A percentile compares a stretch with the other conserved stretches of the same genome.
These are phyloP conservation scores for Pichia cephalocereana DNA, from an alignment of 805 yeast species.

Conservation along the genomic window DNA sequence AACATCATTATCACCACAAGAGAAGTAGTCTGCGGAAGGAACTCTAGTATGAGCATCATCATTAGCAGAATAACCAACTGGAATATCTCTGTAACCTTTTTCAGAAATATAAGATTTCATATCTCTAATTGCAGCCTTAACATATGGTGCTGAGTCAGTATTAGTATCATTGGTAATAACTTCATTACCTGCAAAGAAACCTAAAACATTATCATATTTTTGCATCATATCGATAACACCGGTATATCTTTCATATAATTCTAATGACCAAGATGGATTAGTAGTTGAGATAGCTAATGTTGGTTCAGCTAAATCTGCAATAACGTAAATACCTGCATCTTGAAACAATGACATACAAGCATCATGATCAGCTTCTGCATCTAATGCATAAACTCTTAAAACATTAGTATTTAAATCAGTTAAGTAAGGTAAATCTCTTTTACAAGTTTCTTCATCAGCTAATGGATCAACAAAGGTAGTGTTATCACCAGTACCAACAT, in stretches of 20 bases:
- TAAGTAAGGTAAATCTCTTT: constrained; percentile 68
- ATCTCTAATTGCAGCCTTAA: constrained; percentile 78
- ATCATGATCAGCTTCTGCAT: constrained; percentile 54
- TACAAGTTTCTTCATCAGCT: constrained; percentile 52
- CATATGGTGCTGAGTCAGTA: constrained; percentile 72
- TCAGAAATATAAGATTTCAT: constrained; percentile 55
- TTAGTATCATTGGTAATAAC: constrained; percentile 59
- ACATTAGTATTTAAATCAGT: constrained; percentile 57
- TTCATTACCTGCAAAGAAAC: constrained; percentile 84
- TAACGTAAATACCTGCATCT: constrained; percentile 72
- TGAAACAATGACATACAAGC: constrained; percentile 57
- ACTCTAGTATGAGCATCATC: constrained; percentile 64
- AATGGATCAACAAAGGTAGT: constrained; percentile 57
- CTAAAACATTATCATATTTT: constrained; percentile 62
- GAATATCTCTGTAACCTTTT: constrained; percentile 67
- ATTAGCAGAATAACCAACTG: constrained; percentile 77
- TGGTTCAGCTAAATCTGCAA: constrained; percentile 74
- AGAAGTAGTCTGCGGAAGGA: constrained; percentile 61
- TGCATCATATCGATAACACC: constrained; percentile 60
- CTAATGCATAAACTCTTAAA: constrained; percentile 67
- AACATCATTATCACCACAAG: constrained; percentile 58
- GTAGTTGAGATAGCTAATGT: constrained; percentile 50
- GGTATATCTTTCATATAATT: constrained; percentile 58
- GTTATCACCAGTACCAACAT: constrained; percentile 41
- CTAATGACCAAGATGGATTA: constrained; percentile 55